phyloP scores from a whole-genome alignment of 2,329 filamentous ascomycete genomes.

The Tricladium varicosporioides region DNA sequence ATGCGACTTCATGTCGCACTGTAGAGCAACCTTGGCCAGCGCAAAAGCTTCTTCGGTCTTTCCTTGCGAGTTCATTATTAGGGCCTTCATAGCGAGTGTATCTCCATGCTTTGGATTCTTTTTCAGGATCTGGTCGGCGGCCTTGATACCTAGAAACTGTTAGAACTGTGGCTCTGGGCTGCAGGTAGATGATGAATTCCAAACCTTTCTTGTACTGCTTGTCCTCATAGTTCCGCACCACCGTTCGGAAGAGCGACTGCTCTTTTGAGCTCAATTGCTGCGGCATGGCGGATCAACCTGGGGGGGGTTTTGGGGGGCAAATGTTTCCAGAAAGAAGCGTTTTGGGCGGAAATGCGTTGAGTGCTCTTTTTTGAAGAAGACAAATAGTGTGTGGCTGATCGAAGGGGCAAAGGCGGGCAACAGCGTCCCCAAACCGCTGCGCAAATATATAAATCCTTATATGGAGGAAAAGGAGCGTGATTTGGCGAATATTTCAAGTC shows the following conservation, averaged over 20 bases:
- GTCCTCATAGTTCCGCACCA: constrained; percentile 94
- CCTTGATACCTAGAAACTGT: constrained; percentile 68
- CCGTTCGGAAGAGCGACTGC: constrained; percentile 86
- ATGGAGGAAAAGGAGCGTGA: no score
- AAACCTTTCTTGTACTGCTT: constrained; percentile 93
- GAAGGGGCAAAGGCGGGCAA: background rate
- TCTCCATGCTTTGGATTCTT: constrained; percentile 97
- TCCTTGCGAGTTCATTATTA: constrained; percentile 90
- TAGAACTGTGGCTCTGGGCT: constrained; percentile 10
- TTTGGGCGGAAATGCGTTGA: no score
- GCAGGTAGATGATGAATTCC: constrained; percentile 14
- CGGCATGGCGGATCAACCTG: constrained; percentile 51
- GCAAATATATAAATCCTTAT: background rate
- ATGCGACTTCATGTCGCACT: constrained; percentile 97
- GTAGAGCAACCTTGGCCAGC: constrained; percentile 87
- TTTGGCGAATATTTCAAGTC: no score
- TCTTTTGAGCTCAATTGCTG: constrained; percentile 82
- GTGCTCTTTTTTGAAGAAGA: no score
- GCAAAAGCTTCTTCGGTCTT: constrained; percentile 93
- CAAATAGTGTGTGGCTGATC: no score
- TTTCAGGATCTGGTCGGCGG: constrained; percentile 92
- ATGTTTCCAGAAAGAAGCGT: no score
- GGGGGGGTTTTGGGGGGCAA: no score
- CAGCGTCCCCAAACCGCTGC: background rate
- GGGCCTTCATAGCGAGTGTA: constrained; percentile 97